Percentiles rank a stretch among this genome's conserved stretches.
phyloP scores from a whole-genome alignment of 83 land plant genomes.

The Picea abies region DNA sequence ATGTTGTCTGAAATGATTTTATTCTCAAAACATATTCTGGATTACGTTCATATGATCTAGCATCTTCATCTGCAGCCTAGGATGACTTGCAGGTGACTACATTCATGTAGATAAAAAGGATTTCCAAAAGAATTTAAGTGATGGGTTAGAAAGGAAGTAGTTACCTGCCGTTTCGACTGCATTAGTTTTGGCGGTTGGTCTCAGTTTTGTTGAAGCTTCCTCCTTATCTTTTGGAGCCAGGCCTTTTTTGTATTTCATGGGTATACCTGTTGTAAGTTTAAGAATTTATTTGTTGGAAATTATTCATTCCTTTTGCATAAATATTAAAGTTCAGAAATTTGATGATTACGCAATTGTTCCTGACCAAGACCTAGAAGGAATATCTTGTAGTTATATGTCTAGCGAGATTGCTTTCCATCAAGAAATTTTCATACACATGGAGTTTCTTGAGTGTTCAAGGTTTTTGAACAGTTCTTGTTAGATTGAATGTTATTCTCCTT shows the following conservation, averaged over 20 bases:
- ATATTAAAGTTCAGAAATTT: no score
- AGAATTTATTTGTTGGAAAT: no score
- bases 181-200: constrained; percentile 63
- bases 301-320: not conserved
- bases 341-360: not conserved
- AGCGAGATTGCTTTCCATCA: not conserved
- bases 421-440: not conserved
- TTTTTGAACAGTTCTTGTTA: not conserved
- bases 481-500: not conserved
- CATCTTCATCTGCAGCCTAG: not conserved
- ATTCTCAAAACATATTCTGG: not conserved
- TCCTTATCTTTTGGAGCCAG: constrained; percentile 78
- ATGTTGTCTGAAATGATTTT: not conserved
- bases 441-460: not conserved
- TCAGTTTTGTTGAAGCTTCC: constrained; percentile 80
- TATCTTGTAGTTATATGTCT: no score
- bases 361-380: not conserved
- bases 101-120: not conserved
- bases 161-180: constrained; percentile 89
- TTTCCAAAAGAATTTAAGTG: not conserved
- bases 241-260: constrained; percentile 77
- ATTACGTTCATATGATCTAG: not conserved
- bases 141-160: constrained; percentile 31
- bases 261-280: constrained; percentile 40
- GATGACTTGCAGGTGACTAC: not conserved